Base-by-base conservation (phyloP, 106 monocot genomes). In the Acanthochlamys bracteata region DNA sequence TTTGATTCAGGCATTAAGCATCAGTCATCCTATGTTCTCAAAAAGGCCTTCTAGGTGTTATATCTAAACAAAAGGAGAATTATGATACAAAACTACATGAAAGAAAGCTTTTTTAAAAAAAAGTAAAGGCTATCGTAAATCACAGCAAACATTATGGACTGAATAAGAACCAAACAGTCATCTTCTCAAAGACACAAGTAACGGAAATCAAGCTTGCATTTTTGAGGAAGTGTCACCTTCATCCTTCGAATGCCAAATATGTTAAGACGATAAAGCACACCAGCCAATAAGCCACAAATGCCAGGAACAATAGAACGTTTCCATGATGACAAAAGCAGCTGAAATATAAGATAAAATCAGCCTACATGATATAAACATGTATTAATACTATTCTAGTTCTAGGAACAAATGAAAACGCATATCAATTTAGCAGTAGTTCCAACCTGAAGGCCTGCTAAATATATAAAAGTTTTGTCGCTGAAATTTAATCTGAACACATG, bases 401-500 rank as follows among this genome's bases (percentile, higher is more conserved):
- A 15, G 59, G 11, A 56, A 47, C 3, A 4, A 51, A 51, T 13
- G 17, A 12, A 73, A 2, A 21, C 7, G n/a, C 39, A 7, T 23
- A 15, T 62, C 3, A 43, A 52, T 62, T 47, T 22, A 15, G 57
- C 53, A 65, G 43, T 60, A 19, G 41, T 42, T 4, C 49, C 72
- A 25, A 93, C 95, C 90, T 96, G 95, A 63, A 90, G 59, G 49
- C 95, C 90, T n/a, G 82, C 90, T 55, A 87, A 72, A 82, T 96
- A 96, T 69, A 84, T 78, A 55, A 84, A 90, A 51, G 90, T 80
- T 57, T 96, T 96, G 64, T 96, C 82, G 67, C 73, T 80, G 64
- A 90, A 79, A 26, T 68, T 57, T 24, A 90, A 43, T 25, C 87
- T 80, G 74, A 82, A 88, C 60, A 96, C 74, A 53, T 67, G 81